Evolutionary conservation across 2,329 filamentous ascomycete species (phyloP), one percentile per base, ranked within the genome.

Genomic region (Sphaerulina vaccinii): DNA sequence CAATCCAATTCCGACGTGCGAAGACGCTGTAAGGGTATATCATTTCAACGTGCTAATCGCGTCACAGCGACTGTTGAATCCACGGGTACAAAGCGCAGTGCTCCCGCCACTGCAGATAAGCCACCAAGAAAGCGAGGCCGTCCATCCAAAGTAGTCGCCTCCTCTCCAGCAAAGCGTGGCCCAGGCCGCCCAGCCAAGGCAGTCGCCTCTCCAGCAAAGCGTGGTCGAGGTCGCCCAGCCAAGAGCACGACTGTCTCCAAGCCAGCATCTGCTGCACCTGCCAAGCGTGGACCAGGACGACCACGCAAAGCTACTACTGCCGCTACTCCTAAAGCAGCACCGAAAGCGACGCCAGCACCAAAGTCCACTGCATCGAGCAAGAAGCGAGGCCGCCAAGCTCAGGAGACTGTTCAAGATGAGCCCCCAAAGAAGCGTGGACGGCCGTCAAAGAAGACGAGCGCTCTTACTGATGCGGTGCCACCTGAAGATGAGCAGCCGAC

Each of bases 101-200:
- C 18, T 13, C n/a, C 37, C 18, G 9, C 5, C 11, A 6, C 37
- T 21, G 47, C n/a, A 23, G 56, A 35, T n/a, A 41, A 47, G 40
- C 49, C 51, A 23, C 56, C 63, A 4, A 68, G 65, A 57, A 68
- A 65, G 57, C 64, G 65, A 36, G 66, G 64, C 44, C 57, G 65
- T 39, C 41, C 52, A 13, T 47, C 50, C 18, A 58, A 58, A 39
- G 11, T n/a, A 22, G 43, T 47, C 24, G 21, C 27, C 15, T 10
- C 42, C 19, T n/a, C 42, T 10, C 24, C 27, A 18, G 42, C 27
- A 22, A 36, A 36, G 42, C 42, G 42, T 19, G 35, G 46, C 15
- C 49, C 21, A 18, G 51, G 51, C n/a, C 51, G 51, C 16, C 51
- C 51, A 42, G 21, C 51, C 6, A 54, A 49, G 51, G n/a, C 44